These are phyloP conservation scores for Dryadomyces sulphureus DNA, from an alignment of 2,329 filamentous ascomycete species.

Conservation along the genomic window DNA sequence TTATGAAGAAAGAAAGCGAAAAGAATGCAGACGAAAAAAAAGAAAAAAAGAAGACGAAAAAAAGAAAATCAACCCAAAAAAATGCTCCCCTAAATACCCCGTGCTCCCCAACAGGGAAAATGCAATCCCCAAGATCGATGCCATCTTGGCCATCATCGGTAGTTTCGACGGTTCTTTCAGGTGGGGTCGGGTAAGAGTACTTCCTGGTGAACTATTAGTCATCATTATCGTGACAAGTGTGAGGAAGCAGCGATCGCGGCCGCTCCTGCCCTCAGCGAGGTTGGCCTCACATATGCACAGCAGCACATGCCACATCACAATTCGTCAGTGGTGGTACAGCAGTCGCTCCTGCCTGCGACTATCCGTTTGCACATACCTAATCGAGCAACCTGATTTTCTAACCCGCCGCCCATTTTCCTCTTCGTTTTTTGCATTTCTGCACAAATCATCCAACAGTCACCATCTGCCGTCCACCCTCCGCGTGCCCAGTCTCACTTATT, in stretches of 20 bases:
- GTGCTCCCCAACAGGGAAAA: neutral
- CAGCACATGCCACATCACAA: no score
- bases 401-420: neutral
- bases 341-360: neutral
- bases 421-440: neutral
- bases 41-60: neutral
- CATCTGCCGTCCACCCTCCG: no score
- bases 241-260: neutral
- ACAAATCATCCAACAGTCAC: neutral
- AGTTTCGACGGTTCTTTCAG: conserved; percentile 2
- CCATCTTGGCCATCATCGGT: neutral
- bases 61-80: neutral
- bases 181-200: conserved; percentile 8
- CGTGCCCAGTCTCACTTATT: no score
- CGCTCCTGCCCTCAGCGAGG: no score
- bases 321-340: neutral
- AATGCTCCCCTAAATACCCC: neutral
- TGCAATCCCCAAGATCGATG: neutral
- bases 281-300: no score
- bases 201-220: conserved; percentile 1
- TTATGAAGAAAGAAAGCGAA: neutral
- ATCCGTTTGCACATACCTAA: neutral
- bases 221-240: neutral
- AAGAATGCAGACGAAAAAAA: neutral
- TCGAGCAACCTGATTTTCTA: neutral